phyloP scores from a whole-genome alignment of 805 yeast genomes.

The Candida corydali region DNA sequence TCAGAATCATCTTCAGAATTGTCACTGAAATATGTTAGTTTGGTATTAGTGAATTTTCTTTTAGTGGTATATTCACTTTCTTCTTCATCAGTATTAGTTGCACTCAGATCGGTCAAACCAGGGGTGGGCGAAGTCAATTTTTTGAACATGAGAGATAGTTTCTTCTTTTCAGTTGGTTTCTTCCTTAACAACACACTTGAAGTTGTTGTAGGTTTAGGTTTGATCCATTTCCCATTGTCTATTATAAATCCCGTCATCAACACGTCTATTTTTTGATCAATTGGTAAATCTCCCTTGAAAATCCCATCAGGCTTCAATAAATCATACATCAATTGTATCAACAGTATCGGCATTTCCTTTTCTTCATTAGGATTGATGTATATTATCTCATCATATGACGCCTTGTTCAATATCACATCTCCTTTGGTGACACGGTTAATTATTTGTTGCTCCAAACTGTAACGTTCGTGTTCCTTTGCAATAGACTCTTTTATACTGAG shows the following conservation, averaged over 20 bases:
- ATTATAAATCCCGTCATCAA: constrained; percentile 63
- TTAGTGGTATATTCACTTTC: constrained; percentile 41
- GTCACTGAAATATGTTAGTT: constrained; percentile 53
- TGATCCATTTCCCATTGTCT: constrained; percentile 47
- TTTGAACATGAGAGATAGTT: constrained; percentile 11
- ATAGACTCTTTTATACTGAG: constrained; percentile 33
- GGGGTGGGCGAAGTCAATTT: constrained; percentile 7
- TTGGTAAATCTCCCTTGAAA: constrained; percentile 51
- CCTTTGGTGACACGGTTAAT: constrained; percentile 55
- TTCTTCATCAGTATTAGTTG: constrained; percentile 28
- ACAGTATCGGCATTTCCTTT: constrained; percentile 45
- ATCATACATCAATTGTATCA: constrained; percentile 34
- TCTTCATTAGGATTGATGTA: constrained; percentile 53
- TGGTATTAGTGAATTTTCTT: constrained; percentile 42
- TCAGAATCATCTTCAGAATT: constrained; percentile 28
- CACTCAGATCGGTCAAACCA: constrained; percentile 45
- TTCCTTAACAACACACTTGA: constrained; percentile 31
- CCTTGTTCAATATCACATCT: constrained; percentile 33
- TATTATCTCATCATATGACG: constrained; percentile 40
- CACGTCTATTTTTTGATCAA: constrained; percentile 53
- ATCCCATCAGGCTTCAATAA: constrained; percentile 43
- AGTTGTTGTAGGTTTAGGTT: constrained; percentile 44
- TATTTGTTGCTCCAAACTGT: constrained; percentile 44
- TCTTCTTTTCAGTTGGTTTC: constrained; percentile 14
- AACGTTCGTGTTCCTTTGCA: constrained; percentile 20